Evolutionary conservation across 306 rosid genomes (phyloP).

Genomic region (Myrica gale): DNA sequence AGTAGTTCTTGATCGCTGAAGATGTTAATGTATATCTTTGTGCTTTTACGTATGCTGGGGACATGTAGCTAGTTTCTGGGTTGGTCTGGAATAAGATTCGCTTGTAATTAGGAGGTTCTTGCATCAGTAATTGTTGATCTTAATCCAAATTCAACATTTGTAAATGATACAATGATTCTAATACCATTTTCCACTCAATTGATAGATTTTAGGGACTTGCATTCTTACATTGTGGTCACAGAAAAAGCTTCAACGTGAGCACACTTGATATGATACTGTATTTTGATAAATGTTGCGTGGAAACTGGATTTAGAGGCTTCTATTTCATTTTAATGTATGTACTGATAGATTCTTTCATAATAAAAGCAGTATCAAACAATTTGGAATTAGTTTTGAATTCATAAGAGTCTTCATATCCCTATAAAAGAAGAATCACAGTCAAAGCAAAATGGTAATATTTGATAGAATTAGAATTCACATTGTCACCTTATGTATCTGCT

Average conservation of each 20-base stretch:
- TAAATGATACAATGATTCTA: background rate
- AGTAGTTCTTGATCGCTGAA: background rate
- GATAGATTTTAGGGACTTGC: background rate
- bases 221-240: background rate
- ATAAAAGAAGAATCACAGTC: background rate
- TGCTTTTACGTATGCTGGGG: background rate
- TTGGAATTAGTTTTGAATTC: conserved; percentile 4
- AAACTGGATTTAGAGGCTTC: background rate
- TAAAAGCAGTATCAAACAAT: background rate
- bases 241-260: no score
- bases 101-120: no score
- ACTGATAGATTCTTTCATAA: no score
- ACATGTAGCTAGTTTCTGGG: background rate
- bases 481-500: conserved; percentile 18
- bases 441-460: conserved; percentile 8
- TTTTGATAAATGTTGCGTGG: background rate
- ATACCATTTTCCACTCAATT: background rate
- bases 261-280: background rate
- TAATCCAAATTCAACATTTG: background rate
- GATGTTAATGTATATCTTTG: background rate
- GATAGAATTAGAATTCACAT: conserved; percentile 15
- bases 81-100: background rate
- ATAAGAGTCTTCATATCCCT: background rate
- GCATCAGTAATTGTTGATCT: background rate
- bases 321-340: background rate